phyloP scores from a whole-genome alignment of 164 flowering plant species.

The Umbilicus rupestris region DNA sequence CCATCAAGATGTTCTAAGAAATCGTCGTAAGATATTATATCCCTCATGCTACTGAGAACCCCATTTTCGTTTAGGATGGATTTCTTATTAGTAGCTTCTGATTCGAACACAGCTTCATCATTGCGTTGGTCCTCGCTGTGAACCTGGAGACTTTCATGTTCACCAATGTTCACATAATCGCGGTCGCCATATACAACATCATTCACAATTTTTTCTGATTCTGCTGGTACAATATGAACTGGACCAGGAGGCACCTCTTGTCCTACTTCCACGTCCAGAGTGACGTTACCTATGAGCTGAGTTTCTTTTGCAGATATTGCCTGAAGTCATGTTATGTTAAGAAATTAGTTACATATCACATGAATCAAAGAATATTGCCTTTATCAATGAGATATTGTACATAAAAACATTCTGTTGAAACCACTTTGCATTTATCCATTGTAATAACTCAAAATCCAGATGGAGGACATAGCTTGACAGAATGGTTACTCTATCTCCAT shows the following conservation, averaged over 20 bases:
- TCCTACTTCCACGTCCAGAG: conserved; percentile 35
- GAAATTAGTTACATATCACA: background rate
- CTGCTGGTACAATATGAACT: conserved; percentile 51
- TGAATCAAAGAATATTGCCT: background rate
- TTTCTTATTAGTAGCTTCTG: conserved; percentile 13
- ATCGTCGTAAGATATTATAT: conserved; percentile 38
- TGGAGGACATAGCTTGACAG: background rate
- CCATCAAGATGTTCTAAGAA: conserved; percentile 51
- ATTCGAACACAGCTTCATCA: background rate
- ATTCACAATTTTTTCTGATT: conserved; percentile 21
- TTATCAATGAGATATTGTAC: background rate
- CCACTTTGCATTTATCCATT: background rate
- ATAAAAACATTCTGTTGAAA: background rate
- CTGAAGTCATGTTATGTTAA: conserved; percentile 26
- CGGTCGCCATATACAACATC: conserved; percentile 14
- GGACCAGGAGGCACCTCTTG: conserved; percentile 25
- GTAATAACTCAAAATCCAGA: background rate
- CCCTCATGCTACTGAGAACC: conserved; percentile 15
- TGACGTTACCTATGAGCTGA: conserved; percentile 47
- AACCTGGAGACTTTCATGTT: conserved; percentile 16
- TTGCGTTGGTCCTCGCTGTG: conserved; percentile 9
- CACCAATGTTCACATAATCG: background rate
- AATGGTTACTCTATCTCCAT: background rate
- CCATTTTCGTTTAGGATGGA: conserved; percentile 14
- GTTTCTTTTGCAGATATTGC: conserved; percentile 67